These are phyloP conservation scores for Mayamaea pseudoterrestris DNA, from an alignment of 108 stramenopile genomes.

Conservation along the genomic window DNA sequence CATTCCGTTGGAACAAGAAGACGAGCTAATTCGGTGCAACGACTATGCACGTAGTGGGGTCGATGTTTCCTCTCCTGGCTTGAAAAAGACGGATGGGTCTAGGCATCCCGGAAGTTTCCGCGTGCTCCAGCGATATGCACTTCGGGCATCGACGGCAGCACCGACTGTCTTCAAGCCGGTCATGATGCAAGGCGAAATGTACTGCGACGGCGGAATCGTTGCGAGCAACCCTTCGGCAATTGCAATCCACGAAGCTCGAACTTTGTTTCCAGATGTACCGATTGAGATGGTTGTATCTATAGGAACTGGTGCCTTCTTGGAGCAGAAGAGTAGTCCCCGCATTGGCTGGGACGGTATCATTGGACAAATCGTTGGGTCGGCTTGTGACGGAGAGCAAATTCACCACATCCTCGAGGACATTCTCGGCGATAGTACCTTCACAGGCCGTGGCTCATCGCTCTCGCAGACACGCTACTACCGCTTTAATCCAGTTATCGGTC, in stretches of 20 bases:
- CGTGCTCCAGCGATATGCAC: constrained; percentile 61
- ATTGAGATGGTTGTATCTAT: constrained; percentile 69
- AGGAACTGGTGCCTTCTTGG: constrained; percentile 65
- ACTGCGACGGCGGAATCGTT: constrained; percentile 79
- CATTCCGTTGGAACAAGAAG: constrained; percentile 32
- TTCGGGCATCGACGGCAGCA: constrained; percentile 78
- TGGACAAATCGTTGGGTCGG: constrained; percentile 74
- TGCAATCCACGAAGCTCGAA: constrained; percentile 79
- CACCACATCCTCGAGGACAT: constrained; percentile 69
- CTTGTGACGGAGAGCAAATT: constrained; percentile 66
- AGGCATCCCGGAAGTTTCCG: constrained; percentile 74
- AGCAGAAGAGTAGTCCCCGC: constrained; percentile 58
- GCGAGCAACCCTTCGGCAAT: constrained; percentile 79
- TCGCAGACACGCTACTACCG: constrained; percentile 61
- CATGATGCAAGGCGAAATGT: constrained; percentile 72
- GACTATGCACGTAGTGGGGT: background rate
- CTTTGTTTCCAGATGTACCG: constrained; percentile 68
- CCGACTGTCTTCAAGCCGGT: constrained; percentile 85
- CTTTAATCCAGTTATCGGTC: constrained; percentile 65
- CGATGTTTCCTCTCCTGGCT: background rate
- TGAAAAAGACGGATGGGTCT: constrained; percentile 28
- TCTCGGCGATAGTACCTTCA: constrained; percentile 29
- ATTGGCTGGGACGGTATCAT: constrained; percentile 87
- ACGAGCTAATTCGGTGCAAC: constrained; percentile 14
- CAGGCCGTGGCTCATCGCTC: constrained; percentile 21